These are phyloP conservation scores for Colletotrichum falcatum DNA, from an alignment of 2,329 filamentous ascomycete genomes.

Conservation along the genomic window DNA sequence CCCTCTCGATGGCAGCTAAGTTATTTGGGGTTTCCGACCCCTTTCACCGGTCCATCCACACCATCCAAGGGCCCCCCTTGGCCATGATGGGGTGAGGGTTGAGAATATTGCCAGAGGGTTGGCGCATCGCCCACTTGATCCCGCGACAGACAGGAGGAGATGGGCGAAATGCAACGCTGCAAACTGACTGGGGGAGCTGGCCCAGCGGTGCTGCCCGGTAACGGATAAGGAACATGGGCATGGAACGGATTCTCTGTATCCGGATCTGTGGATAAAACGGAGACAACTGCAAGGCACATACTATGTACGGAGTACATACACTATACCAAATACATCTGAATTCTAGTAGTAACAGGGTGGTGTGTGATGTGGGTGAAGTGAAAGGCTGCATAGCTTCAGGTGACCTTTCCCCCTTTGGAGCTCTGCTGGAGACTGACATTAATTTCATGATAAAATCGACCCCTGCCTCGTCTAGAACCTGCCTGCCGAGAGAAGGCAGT, in stretches of 20 bases:
- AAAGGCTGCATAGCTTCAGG: slow-evolving; percentile 16
- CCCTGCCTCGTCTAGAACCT: neutral
- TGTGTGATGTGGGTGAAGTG: slow-evolving; percentile 4
- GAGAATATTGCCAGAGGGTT: slow-evolving; percentile 39
- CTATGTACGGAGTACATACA: neutral
- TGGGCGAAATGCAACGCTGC: slow-evolving; percentile 20
- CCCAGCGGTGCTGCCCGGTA: neutral
- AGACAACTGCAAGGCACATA: slow-evolving; percentile 3
- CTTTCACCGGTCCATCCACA: slow-evolving; percentile 8
- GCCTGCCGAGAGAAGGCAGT: neutral
- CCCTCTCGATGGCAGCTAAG: slow-evolving; percentile 4
- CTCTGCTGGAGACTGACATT: neutral
- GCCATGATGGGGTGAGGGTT: slow-evolving; percentile 3
- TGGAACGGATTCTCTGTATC: slow-evolving; percentile 6
- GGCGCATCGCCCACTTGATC: slow-evolving; percentile 36
- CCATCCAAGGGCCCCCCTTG: slow-evolving; percentile 12
- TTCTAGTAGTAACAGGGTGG: neutral
- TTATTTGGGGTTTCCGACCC: slow-evolving; percentile 5
- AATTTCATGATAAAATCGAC: neutral
- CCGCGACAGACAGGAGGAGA: slow-evolving; percentile 15
- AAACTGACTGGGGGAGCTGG: slow-evolving; percentile 22
- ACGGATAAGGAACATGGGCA: neutral
- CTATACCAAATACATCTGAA: neutral
- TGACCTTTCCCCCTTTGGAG: slow-evolving; percentile 21
- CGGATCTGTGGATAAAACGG: slow-evolving; percentile 5